phyloP scores from a whole-genome alignment of 257 asterid genomes.

The Mitragyna speciosa region DNA sequence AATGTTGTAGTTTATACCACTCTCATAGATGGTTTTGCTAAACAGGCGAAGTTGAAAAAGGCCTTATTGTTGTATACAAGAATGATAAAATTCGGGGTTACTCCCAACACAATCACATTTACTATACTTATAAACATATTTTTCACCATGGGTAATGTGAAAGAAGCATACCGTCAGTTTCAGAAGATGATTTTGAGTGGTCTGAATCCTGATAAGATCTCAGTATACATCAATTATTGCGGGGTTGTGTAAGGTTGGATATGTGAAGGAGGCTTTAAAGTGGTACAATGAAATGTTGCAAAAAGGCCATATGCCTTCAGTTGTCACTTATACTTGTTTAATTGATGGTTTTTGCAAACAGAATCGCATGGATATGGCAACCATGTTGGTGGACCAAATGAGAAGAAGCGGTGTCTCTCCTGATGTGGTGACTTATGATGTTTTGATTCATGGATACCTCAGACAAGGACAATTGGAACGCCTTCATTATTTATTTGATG shows the following conservation, averaged over 20 bases:
- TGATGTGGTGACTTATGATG: slow-evolving; percentile 41
- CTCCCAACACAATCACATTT: slow-evolving; percentile 42
- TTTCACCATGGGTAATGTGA: slow-evolving; percentile 28
- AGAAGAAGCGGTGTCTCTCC: slow-evolving; percentile 28
- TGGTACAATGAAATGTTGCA: slow-evolving; percentile 47
- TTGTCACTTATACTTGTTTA: slow-evolving; percentile 61
- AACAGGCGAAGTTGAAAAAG: slow-evolving; percentile 42
- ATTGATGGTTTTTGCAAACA: slow-evolving; percentile 48
- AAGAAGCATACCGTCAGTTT: slow-evolving; percentile 44
- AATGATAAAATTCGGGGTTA: slow-evolving; percentile 49
- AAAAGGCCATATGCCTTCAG: slow-evolving; percentile 42
- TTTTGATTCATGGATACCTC: slow-evolving; percentile 44
- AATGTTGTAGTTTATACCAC: slow-evolving; percentile 47
- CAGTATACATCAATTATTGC: slow-evolving; percentile 51
- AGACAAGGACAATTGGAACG: slow-evolving; percentile 34
- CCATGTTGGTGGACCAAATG: slow-evolving; percentile 40
- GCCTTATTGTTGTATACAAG: slow-evolving; percentile 37
- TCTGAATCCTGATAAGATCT: slow-evolving; percentile 34
- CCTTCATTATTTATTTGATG: slow-evolving; percentile 30
- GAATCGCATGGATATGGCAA: slow-evolving; percentile 33
- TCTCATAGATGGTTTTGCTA: slow-evolving; percentile 53
- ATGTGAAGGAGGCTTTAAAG: slow-evolving; percentile 39
- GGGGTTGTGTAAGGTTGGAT: slow-evolving; percentile 45
- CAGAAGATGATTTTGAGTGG: slow-evolving; percentile 38
- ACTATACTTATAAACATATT: slow-evolving; percentile 51